Evolutionary conservation across 139 green algal species (phyloP), one percentile per base, ranked within the genome.

Genomic region (Dunaliella primolecta): DNA sequence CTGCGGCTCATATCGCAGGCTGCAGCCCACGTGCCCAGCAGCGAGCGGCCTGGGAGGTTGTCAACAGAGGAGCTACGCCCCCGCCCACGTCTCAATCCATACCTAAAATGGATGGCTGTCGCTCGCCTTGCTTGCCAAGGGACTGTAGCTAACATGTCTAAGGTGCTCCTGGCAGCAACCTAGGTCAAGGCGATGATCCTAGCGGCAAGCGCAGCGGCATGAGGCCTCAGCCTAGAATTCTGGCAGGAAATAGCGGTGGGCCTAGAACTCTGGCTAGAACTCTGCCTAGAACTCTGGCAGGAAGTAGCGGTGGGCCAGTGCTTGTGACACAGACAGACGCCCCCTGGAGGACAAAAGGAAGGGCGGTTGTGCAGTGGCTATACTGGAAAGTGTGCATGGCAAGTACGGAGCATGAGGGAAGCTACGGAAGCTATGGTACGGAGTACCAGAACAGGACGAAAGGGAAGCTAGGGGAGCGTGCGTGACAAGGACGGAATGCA

Each of bases 231-330:
- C 55, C 89, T 75, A 90, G 36, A 90, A 87, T 84, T 89, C 86
- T 25, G 85, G 85, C 74, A 88, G 74, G 87, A 97, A 96, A 88
- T 91, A 98, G 34, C 91, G 87, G 85, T 98, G 33, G 95, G 94
- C 79, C 93, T 37, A 0, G 31, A 36, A 15, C 7, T 64, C 7
- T 64, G 15, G 46, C 71, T 77, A 21, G 71, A 3, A 11, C 27
- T 38, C 57, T 30, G 57, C 38, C 89, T 75, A 91, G 46, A 90
- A 87, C 86, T 90, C 86, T 31, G 85, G 85, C 57, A 88, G 71
- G 88, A 97, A 96, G 89, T 91, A 98, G 34, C 91, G 87, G 85
- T 98, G 95, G 25, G 90, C 35, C 83, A 98, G 83, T 31, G 95
- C 95, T 77, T 93, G 56, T 0, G 31, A 36, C 1, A 93, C 90